Conservation (phyloP, 225 moss, liverwort and hornwort genomes). For the Neckera pumila region DNA sequence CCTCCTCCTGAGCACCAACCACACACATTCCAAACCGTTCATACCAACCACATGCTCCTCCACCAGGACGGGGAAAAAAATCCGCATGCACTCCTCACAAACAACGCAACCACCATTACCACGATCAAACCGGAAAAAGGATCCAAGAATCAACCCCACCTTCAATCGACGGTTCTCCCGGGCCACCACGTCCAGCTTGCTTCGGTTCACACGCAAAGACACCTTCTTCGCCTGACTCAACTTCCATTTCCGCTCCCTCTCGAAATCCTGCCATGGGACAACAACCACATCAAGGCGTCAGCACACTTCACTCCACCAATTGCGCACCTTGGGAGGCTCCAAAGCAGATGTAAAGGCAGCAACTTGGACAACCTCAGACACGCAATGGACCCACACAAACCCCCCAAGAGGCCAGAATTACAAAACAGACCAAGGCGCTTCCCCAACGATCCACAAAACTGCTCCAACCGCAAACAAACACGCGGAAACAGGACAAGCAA, state of each 20-base stretch:
- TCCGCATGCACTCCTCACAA: not conserved
- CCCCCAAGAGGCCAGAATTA: not conserved
- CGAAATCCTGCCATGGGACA: slow-evolving; percentile 70
- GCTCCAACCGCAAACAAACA: not conserved
- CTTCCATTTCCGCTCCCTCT: slow-evolving; percentile 99
- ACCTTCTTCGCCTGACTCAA: slow-evolving; percentile 95
- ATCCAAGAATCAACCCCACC: slow-evolving; percentile 22
- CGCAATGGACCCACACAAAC: not conserved
- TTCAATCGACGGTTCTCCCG: slow-evolving; percentile 72
- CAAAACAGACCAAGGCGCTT: not conserved
- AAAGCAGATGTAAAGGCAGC: not conserved
- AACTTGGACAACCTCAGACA: not conserved
- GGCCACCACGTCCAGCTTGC: slow-evolving; percentile 86
- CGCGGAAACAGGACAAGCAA: not conserved
- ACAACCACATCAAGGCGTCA: not conserved
- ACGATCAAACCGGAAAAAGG: not conserved
- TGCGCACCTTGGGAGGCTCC: not conserved
- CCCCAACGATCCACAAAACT: not conserved
- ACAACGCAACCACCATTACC: not conserved
- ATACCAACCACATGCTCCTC: not conserved
- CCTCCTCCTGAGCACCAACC: slow-evolving; percentile 63
- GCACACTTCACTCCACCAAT: not conserved
- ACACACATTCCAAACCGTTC: not conserved
- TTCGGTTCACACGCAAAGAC: slow-evolving; percentile 70
- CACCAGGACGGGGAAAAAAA: not conserved